Evolutionary conservation across 164 flowering plant species (phyloP), one percentile per base, ranked within the genome.

Genomic region (Macadamia tetraphylla): DNA sequence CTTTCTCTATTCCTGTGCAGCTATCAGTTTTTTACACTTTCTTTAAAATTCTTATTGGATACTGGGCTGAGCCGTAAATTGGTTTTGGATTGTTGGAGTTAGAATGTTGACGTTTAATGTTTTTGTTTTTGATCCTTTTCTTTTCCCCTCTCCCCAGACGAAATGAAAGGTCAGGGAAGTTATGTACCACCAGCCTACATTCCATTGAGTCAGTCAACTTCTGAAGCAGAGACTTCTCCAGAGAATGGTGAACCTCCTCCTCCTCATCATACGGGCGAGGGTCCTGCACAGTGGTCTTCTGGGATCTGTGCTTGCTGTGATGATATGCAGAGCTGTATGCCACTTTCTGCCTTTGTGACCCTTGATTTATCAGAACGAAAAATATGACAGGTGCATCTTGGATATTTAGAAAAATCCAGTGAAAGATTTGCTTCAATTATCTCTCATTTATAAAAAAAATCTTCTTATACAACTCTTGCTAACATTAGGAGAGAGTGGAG

Each of bases 261-360:
- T 49, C 63, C 23, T 60, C 61, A 23, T 63, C 73, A 32, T 31
- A 58, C 2, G 2, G 59, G 72, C 32, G 78, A 69, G 62, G 80
- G 58, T 31, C 77, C 78, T 0, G 48, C 64, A 9, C 89, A 87
- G 69, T 93, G 95, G 98, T 84, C 88, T 57, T 93, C 98, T 69
- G 98, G 98, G 78, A 90, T 93, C 68, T 93, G 97, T 81, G 98
- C 98, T 67, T 93, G 98, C 67, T 93, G 78, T 65, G 98, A 93
- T 81, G 98, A 93, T 78, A 81, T 86, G 81, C 97, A 79, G 81
- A 93, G 97, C 85, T 93, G 97, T 93, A 90, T 63, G 98, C 81
- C 86, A 79, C 87, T 83, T 76, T 81, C 75, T 87, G 74, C 79
- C 83, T 69, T 23, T 84, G 77, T 82, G 73, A 77, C 73, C 64